A percentile compares a stretch with the other conserved stretches of the same genome.
These are phyloP conservation scores for Uromyces viciae-fabae DNA, from an alignment of 1,284 basidiomycete genomes.

Conservation along the genomic window DNA sequence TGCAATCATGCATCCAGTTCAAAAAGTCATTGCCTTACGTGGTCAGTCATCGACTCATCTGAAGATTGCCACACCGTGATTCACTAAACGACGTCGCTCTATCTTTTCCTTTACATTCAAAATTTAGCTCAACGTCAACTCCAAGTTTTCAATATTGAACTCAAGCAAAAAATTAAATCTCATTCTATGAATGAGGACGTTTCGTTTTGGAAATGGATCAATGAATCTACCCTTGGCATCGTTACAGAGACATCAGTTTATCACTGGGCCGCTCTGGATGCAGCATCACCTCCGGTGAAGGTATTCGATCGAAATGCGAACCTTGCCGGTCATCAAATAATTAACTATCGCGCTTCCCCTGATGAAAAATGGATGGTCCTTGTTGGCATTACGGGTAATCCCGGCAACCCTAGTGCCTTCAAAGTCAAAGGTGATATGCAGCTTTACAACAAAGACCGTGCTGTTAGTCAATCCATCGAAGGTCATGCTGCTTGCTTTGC, in stretches of 20 bases:
- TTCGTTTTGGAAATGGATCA: constrained; percentile 99
- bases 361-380: constrained; percentile 98
- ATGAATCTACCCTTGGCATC: constrained; percentile 82
- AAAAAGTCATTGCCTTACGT: constrained; percentile 87
- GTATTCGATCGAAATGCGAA: constrained; percentile 94
- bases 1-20: constrained; percentile 95
- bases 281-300: constrained; percentile 73
- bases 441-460: constrained; percentile 82
- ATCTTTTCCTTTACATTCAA: constrained; percentile 53
- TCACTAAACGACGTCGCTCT: constrained; percentile 48
- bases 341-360: constrained; percentile 87
- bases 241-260: constrained; percentile 91
- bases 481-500: constrained; percentile 97
- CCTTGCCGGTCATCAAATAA: constrained; percentile 92
- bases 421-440: constrained; percentile 98
- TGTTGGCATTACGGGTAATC: constrained; percentile 91
- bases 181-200: constrained; percentile 92
- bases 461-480: constrained; percentile 97
- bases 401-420: constrained; percentile 85
- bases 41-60: constrained; percentile 12
- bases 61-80: not conserved
- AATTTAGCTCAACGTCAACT: constrained; percentile 79
- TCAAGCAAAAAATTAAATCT: constrained; percentile 94
- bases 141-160: constrained; percentile 97
- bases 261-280: constrained; percentile 68